These are phyloP conservation scores for Glarea lozoyensis DNA, from an alignment of 495 filamentous ascomycete genomes.

Conservation along the genomic window DNA sequence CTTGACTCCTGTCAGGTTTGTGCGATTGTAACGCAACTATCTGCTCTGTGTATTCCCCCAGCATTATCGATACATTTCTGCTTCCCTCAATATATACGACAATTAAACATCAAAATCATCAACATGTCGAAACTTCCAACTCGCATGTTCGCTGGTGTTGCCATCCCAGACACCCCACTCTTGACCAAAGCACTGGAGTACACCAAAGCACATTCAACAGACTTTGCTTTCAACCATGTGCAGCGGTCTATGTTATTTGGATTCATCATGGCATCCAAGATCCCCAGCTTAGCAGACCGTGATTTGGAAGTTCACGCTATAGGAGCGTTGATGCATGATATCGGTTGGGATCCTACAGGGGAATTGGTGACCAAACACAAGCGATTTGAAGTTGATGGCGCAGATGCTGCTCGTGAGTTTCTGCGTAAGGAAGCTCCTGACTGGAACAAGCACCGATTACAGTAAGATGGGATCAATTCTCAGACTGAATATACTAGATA, in stretches of 20 bases:
- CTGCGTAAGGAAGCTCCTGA: conserved; percentile 21
- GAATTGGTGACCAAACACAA: conserved; percentile 27
- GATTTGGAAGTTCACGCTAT: conserved; percentile 29
- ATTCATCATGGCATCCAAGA: conserved; percentile 6
- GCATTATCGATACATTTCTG: too few species aligned
- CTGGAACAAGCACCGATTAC: conserved; percentile 30
- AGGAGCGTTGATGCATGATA: conserved; percentile 27
- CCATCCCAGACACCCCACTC: conserved; percentile 8
- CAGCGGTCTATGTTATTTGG: conserved; percentile 26
- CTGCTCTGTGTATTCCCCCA: too few species aligned
- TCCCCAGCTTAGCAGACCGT: not conserved
- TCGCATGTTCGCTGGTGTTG: conserved; percentile 5
- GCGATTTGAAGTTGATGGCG: conserved; percentile 49
- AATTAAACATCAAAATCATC: too few species aligned
- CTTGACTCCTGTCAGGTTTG: too few species aligned
- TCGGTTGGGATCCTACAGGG: conserved; percentile 21
- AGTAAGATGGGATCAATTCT: conserved; percentile 19
- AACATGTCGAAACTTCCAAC: not conserved
- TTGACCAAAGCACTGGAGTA: conserved; percentile 26
- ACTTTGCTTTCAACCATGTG: conserved; percentile 36
- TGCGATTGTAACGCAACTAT: too few species aligned
- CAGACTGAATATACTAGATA: too few species aligned
- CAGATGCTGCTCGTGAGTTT: conserved; percentile 36
- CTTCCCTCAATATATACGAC: too few species aligned
- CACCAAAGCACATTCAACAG: conserved; percentile 24